Evolutionary conservation across 192 early-diverging fungal species (phyloP).

Genomic region (Umbelopsis ramanniana): DNA sequence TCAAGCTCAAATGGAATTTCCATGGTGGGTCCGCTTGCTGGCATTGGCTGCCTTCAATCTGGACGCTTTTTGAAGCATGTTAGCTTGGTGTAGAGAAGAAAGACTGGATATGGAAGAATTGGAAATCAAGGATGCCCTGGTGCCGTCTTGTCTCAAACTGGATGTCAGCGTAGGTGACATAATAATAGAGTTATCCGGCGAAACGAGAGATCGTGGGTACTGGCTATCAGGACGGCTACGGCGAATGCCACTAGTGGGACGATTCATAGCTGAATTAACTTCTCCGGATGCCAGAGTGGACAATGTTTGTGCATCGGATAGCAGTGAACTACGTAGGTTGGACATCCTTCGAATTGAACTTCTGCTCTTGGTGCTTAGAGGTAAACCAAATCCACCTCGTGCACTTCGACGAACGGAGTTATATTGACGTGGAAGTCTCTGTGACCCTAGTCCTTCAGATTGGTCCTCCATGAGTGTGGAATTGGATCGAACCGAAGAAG

Average conservation of each 20-base stretch:
- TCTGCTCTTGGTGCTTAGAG: conserved; percentile 1
- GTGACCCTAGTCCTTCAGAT: neutral
- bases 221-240: conserved; percentile 8
- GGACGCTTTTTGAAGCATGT: conserved; percentile 36
- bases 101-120: conserved; percentile 35
- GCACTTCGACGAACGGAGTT: neutral
- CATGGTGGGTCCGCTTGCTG: neutral
- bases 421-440: neutral
- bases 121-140: conserved; percentile 27
- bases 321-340: neutral
- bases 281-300: conserved; percentile 12
- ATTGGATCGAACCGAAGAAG: neutral
- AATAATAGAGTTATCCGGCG: neutral
- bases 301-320: neutral
- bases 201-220: neutral
- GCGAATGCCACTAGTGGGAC: neutral
- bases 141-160: conserved; percentile 15
- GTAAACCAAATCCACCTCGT: conserved; percentile 4
- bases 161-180: neutral
- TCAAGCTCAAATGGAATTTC: neutral
- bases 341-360: neutral
- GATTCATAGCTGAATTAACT: neutral
- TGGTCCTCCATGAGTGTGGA: neutral
- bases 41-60: conserved; percentile 25
- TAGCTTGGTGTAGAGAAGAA: conserved; percentile 38